These are phyloP conservation scores for Talaromyces sp. DNA, from an alignment of 2,329 filamentous ascomycete species.

Conservation along the genomic window DNA sequence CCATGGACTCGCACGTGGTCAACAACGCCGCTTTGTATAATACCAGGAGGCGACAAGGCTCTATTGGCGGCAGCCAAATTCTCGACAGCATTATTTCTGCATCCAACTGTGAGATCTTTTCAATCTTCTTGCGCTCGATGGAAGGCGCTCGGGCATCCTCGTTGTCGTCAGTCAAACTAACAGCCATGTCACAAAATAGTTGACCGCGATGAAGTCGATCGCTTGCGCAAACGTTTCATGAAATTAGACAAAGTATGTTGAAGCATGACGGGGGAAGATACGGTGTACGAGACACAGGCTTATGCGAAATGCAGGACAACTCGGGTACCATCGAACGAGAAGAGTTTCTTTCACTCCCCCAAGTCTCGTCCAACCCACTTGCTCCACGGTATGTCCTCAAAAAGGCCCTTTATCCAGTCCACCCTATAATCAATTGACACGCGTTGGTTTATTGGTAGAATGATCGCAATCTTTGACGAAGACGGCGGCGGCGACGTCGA, in stretches of 20 bases:
- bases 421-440: neutral
- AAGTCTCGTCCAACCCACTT: constrained; percentile 96
- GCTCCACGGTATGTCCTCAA: constrained; percentile 69
- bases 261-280: neutral
- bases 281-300: neutral
- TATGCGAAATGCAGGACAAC: constrained; percentile 66
- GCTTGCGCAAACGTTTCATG: constrained; percentile 96
- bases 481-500: constrained; percentile 97
- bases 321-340: constrained; percentile 98
- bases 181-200: constrained; percentile 53
- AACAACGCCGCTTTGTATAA: constrained; percentile 46
- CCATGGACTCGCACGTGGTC: constrained; percentile 37
- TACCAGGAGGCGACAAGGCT: constrained; percentile 41
- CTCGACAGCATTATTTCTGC: constrained; percentile 94
- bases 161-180: neutral
- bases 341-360: constrained; percentile 93
- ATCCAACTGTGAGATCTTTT: constrained; percentile 74
- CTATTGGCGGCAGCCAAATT: constrained; percentile 60
- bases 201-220: constrained; percentile 94
- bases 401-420: neutral
- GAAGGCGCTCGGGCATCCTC: neutral
- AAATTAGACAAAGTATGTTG: constrained; percentile 84
- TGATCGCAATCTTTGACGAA: constrained; percentile 99
- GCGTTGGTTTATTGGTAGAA: constrained; percentile 51
- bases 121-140: neutral